Evolutionary conservation across 1,284 basidiomycete species (phyloP), one percentile per base, ranked within the genome.

Genomic region (Apiotrichum domesticum): DNA sequence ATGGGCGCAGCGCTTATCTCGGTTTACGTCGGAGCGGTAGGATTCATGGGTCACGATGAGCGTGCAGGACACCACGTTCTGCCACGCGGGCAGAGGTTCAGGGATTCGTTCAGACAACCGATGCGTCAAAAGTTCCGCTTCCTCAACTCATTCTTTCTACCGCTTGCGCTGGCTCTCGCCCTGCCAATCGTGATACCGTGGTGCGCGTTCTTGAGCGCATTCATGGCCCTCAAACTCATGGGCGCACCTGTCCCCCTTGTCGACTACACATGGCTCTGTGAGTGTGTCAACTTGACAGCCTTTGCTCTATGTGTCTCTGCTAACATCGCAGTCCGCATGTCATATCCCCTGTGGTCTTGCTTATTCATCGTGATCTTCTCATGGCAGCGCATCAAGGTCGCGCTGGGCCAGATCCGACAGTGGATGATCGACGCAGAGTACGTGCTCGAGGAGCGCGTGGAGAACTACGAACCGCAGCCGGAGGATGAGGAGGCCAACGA

Each of bases 401-500:
- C 35, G 11, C 40, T 55, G 9, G 7, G 3, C 2, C 54, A 37
- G 7, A 45, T 70, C 35, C 56, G 64, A 42, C 73, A 73, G 55
- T 55, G 54, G 14, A 64, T 75, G 58, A 68, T 75, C 32, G 73
- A 75, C 56, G 70, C 71, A n/a, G 73, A 75, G 55, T 75, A 75
- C 53, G 69, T 73, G 0, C 46, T 75, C 33, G 72, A 73, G 56
- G 72, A 73, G 54, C 59, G 68, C 11, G 69, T 75, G 13, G 71
- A 73, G 56, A 73, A 75, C 56, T 75, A 73, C 57, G 66, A 65
- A 14, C 63, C 71, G 37, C 29, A 29, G 29, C 29, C 29, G 29
- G 29, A 29, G 29, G 29, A 29, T 29, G 29, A 29, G 29, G 29
- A 29, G 29, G 29, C 29, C 29, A 29, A 29, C 29, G 29, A 29